These are phyloP conservation scores for Botrytis tulipae DNA, from an alignment of 2,329 filamentous ascomycete genomes.

Conservation along the genomic window DNA sequence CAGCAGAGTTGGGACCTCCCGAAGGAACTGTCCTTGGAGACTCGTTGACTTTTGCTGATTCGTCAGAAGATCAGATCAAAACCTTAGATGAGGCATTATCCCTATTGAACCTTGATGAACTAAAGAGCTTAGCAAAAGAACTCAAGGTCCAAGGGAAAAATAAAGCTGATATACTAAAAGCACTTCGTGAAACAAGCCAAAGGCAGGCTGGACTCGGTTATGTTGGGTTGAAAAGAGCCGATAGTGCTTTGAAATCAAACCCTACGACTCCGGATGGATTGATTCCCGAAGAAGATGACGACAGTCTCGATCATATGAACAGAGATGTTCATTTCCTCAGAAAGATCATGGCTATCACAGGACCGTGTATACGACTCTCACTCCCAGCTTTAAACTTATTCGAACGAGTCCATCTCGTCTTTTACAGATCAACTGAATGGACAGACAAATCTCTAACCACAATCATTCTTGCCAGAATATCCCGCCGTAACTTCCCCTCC, in stretches of 20 bases:
- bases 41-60: conserved; percentile 76
- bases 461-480: conserved; percentile 89
- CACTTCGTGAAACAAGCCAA: conserved; percentile 71
- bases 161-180: conserved; percentile 74
- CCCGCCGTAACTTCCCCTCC: conserved; percentile 79
- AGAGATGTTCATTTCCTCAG: conserved; percentile 71
- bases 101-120: conserved; percentile 80
- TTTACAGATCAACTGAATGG: conserved; percentile 95
- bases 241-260: conserved; percentile 24
- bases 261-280: conserved; percentile 24
- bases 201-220: conserved; percentile 75
- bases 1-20: conserved; percentile 49
- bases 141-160: conserved; percentile 84
- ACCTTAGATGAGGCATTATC: conserved; percentile 81
- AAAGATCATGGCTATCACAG: conserved; percentile 75
- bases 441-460: conserved; percentile 95
- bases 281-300: conserved; percentile 47
- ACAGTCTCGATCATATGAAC: conserved; percentile 51
- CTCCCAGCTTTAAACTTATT: conserved; percentile 74
- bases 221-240: conserved; percentile 59
- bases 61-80: conserved; percentile 69
- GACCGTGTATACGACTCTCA: conserved; percentile 81
- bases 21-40: conserved; percentile 50
- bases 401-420: conserved; percentile 90
- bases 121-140: conserved; percentile 81